Evolutionary conservation across 2,329 filamentous ascomycete species (phyloP).

Genomic region (Tricladium varicosporioides): DNA sequence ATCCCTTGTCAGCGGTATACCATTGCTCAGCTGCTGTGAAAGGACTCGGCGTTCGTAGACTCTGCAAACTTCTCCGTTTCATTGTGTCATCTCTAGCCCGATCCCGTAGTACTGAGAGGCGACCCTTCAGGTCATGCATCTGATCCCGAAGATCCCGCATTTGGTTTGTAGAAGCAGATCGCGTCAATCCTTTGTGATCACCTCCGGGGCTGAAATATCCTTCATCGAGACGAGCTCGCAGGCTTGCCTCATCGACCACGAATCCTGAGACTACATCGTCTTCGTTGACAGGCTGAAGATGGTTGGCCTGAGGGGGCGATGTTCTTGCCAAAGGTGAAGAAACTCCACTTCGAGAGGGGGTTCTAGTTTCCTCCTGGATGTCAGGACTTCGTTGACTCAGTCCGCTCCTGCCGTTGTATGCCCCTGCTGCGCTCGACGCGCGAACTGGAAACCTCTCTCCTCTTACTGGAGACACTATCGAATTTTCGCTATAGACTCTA

Average conservation of each 20-base stretch:
- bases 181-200: slow-evolving; percentile 25
- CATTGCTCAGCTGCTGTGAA: slow-evolving; percentile 37
- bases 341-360: slow-evolving; percentile 6
- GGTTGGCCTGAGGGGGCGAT: slow-evolving; percentile 28
- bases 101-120: slow-evolving; percentile 64
- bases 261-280: slow-evolving; percentile 39
- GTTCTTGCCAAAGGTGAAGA: slow-evolving; percentile 21
- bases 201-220: slow-evolving; percentile 20
- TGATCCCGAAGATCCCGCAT: slow-evolving; percentile 62
- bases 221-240: slow-evolving; percentile 24
- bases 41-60: slow-evolving; percentile 55
- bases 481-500: slow-evolving; percentile 61
- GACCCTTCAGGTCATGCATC: slow-evolving; percentile 66
- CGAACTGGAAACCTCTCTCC: slow-evolving; percentile 48
- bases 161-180: slow-evolving; percentile 37
- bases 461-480: slow-evolving; percentile 45
- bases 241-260: slow-evolving; percentile 21
- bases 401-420: slow-evolving; percentile 39
- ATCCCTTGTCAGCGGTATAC: slow-evolving; percentile 29
- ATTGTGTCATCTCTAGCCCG: slow-evolving; percentile 63
- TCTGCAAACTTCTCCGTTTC: slow-evolving; percentile 60
- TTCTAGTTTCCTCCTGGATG: slow-evolving; percentile 11
- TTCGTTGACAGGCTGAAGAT: slow-evolving; percentile 54
- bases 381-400: slow-evolving; percentile 14
- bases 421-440: slow-evolving; percentile 63